These are phyloP conservation scores for Cercospora sp. DNA, from an alignment of 2,329 filamentous ascomycete species.

Conservation along the genomic window DNA sequence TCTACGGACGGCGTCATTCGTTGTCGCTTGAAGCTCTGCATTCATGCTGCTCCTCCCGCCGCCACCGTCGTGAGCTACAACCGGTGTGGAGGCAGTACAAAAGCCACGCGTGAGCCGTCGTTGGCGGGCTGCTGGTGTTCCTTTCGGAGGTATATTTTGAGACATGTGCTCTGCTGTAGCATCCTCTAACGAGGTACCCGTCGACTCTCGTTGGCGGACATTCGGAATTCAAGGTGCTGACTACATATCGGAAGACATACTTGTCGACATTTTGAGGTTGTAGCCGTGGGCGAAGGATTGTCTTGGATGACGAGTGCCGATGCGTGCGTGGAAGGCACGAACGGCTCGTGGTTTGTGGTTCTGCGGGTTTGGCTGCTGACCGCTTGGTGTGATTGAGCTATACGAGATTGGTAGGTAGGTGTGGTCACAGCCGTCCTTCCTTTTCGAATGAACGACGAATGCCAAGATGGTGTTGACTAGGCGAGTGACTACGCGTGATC, in stretches of 20 bases:
- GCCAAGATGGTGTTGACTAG: background rate
- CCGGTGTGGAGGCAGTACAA: background rate
- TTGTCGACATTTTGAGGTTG: background rate
- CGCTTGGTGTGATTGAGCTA: background rate
- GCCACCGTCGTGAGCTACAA: background rate
- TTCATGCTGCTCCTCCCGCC: background rate
- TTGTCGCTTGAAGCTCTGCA: background rate
- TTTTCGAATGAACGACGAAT: no score
- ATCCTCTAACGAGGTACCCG: background rate
- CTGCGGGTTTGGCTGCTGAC: conserved; percentile 6
- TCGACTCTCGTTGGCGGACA: conserved; percentile 9
- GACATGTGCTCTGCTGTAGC: conserved; percentile 1
- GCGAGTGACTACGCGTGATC: background rate
- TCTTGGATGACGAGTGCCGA: conserved; percentile 2
- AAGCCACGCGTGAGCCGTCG: conserved; percentile 9
- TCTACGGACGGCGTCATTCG: background rate
- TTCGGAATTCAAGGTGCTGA: conserved; percentile 5
- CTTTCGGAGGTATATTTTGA: conserved; percentile 3
- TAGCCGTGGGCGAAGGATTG: background rate
- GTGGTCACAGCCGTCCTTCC: conserved; percentile 6
- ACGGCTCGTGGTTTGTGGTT: background rate
- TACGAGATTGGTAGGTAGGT: background rate
- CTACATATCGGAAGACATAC: conserved; percentile 7
- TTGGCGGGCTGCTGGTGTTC: background rate
- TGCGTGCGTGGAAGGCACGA: background rate